Base-by-base conservation (phyloP, 176 grass and related monocot genomes). In the Pontederia paniculata region DNA sequence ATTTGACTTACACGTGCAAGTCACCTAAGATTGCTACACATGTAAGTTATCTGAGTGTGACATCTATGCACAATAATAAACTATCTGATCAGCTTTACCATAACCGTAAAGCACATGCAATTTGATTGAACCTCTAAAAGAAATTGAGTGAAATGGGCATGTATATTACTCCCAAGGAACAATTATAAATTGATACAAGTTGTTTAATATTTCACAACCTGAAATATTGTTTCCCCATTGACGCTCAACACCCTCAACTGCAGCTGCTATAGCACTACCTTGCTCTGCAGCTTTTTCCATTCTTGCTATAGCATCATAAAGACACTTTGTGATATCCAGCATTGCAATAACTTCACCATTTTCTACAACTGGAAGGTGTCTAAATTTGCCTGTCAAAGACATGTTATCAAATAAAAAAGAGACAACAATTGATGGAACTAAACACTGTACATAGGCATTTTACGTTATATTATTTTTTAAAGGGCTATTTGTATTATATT, bases 301-400 rank as follows among this genome's bases (percentile, higher is more conserved):
- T 74, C 83, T 89, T 46, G 87, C 62, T 84, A 98, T 98, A 63
- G 87, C 93, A 55, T 91, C 93, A 77, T 91, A 98, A 42, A 98
- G 80, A 63, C 87, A 98, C 75, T 84, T 98, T 48, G 93, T 86
- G 66, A 98, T 98, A 73, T 98, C 93, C 21, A 98, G 77, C 87
- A 98, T 98, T 28, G 87, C 93, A 88, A 91, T 84, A 64, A 98
- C 93, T 80, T 98, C 93, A 58, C 83, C 87, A 80, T 91, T 98
- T 74, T 98, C 93, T 28, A 98, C 93, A 43, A 98, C 93, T 18
- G 87, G 93, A 72, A 98, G 88, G 81, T 98, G 93, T 72, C 93
- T 91, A 79, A 91, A 98, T 84, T 98, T 98, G 19, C 93, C 93
- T 98, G 73, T 68, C 72, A 88, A 66, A 69, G 79, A 45, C 13